Conservation (phyloP, 2,329 filamentous ascomycete genomes). For the Aspergillus aculeatinus region DNA sequence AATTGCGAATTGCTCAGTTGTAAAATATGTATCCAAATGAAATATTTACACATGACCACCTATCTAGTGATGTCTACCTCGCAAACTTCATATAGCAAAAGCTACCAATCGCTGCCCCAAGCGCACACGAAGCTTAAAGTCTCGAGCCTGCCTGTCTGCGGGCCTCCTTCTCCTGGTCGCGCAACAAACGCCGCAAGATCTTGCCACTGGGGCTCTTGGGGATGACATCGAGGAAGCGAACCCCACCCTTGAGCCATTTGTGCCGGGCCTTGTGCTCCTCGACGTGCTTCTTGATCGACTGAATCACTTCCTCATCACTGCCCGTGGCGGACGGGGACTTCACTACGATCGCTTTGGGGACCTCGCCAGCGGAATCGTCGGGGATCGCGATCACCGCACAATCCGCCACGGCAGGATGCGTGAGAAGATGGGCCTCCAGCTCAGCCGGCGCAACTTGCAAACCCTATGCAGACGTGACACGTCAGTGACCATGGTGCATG, state of each 20-base stretch:
- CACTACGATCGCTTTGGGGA: conserved; percentile 65
- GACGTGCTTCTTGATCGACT: conserved; percentile 58
- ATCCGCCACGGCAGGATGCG: conserved; percentile 73
- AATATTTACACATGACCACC: background rate
- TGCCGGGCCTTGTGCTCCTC: conserved; percentile 61
- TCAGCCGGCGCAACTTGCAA: conserved; percentile 82
- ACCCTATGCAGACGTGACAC: conserved; percentile 53
- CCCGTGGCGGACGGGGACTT: conserved; percentile 54
- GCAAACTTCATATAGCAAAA: background rate
- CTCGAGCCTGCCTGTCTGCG: conserved; percentile 65
- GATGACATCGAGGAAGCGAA: conserved; percentile 57
- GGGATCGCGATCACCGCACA: conserved; percentile 75
- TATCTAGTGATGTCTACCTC: no score
- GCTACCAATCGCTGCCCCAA: background rate
- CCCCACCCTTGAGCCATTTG: conserved; percentile 62
- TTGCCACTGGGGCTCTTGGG: conserved; percentile 64
- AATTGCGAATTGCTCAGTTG: no score
- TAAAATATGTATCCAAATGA: background rate
- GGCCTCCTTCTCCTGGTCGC: conserved; percentile 71
- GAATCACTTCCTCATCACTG: conserved; percentile 52
- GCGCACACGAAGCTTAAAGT: conserved; percentile 48
- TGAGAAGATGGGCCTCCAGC: conserved; percentile 75
- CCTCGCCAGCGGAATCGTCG: conserved; percentile 60
- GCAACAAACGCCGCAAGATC: conserved; percentile 62
- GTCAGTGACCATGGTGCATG: background rate